Base-by-base conservation (phyloP, 2,329 filamentous ascomycete genomes). In the Metarhizium sp. region DNA sequence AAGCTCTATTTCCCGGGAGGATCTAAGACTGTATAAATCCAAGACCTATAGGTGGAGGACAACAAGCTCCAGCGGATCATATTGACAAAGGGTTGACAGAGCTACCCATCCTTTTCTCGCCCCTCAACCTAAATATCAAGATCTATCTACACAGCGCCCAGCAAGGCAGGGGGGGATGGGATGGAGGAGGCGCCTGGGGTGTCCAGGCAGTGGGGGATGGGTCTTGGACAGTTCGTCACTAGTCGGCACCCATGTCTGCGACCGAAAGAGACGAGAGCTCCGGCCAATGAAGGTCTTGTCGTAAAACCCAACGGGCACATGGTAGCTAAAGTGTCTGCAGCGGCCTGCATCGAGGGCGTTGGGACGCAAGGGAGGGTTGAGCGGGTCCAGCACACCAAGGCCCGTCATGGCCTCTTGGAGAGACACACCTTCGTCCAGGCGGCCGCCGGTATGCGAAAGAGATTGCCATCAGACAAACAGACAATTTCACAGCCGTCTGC, bases 381-480 rank as follows among this genome's bases (percentile, higher is more conserved):
- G 65, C 64, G 67, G 62, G 61, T 63, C 64, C 59, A 57, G 51
- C 55, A 61, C 59, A 61, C 59, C 60, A 59, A 60, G 55, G 58
- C 45, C 16, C 43, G 34, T 52, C 43, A 52, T 50, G 29, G 29
- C 43, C 49, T 38, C 49, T 30, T 32, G 52, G 50, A 45, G 50
- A 57, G 55, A 50, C 55, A 52, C 50, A 46, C 34, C 50, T 50
- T 50, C 18, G 42, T 52, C 52, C 49, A 57, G 48, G 49, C 52
- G 52, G 53, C 25, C 57, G 58, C 57, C 63, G 72, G 72, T 66
- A 75, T 74, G 73, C 42, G 64, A 62, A 65, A 59, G 64, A 75
- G 65, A 75, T 75, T 73, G 68, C 60, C 60, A 66, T 69, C 64
- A 71, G 67, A 71, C 69, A 73, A 60, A 53, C 6, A 60, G 38